Conservation (phyloP, 345 rosid species). For the Populus nigra region DNA sequence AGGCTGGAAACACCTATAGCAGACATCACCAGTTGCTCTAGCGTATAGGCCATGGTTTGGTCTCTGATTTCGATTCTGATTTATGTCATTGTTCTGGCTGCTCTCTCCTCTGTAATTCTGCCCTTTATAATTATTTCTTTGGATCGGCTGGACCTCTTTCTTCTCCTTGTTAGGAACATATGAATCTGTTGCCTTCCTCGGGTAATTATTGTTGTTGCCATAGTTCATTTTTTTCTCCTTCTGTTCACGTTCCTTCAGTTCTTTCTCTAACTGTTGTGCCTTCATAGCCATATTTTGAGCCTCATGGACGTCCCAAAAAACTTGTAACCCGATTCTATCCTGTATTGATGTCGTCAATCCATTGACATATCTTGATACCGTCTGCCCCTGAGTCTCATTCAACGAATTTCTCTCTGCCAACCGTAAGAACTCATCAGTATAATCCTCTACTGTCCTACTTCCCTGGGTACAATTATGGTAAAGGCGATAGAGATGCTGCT, state of each 20-base stretch:
- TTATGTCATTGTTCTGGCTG: not conserved
- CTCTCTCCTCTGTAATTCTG: not conserved
- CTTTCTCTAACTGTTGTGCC: not conserved
- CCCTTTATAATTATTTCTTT: not conserved
- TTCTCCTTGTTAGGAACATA: not conserved
- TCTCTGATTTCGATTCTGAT: not conserved
- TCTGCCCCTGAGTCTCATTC: not conserved
- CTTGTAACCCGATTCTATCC: not conserved
- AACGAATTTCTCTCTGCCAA: not conserved
- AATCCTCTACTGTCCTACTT: rapidly evolving
- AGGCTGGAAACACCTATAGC: not conserved
- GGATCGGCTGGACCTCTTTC: no score
- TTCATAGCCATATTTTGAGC: not conserved
- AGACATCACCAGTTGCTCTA: not conserved
- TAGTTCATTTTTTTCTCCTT: no score
- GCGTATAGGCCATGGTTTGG: not conserved
- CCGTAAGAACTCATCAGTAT: not conserved
- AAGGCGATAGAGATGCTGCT: not conserved
- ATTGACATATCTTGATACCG: not conserved
- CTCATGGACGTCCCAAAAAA: not conserved
- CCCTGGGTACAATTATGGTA: not conserved
- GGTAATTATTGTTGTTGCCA: not conserved
- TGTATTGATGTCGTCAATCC: not conserved
- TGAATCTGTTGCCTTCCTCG: not conserved
- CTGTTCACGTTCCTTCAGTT: not conserved